phyloP scores from a whole-genome alignment of 2,329 filamentous ascomycete species.

The Neophaeococcomyces aloes region DNA sequence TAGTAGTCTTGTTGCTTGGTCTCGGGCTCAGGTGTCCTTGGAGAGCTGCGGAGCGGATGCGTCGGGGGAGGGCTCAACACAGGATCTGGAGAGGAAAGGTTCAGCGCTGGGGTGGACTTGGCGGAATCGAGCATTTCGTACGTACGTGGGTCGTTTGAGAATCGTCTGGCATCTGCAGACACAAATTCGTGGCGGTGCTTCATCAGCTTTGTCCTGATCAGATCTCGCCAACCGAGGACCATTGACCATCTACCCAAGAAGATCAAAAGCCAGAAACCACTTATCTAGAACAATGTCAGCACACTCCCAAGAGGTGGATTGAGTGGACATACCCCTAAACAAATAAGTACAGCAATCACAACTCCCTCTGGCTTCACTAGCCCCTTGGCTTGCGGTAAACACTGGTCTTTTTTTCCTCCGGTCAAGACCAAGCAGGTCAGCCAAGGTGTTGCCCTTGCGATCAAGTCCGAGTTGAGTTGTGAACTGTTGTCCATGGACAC shows the following conservation, averaged over 20 bases:
- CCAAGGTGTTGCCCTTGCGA: conserved; percentile 54
- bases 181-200: conserved; percentile 65
- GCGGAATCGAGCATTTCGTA: conserved; percentile 62
- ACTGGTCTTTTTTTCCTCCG: conserved; percentile 54
- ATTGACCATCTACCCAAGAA: conserved; percentile 78
- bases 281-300: conserved; percentile 45
- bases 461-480: conserved; percentile 43
- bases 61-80: conserved; percentile 19
- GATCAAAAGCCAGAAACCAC: conserved; percentile 74
- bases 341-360: conserved; percentile 67
- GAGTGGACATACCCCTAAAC: conserved; percentile 57
- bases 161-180: conserved; percentile 65
- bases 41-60: conserved; percentile 20
- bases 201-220: conserved; percentile 43
- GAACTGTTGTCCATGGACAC: conserved; percentile 73
- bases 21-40: conserved; percentile 28
- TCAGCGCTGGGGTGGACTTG: conserved; percentile 18
- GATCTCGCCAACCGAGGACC: conserved; percentile 68
- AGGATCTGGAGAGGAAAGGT: conserved; percentile 17
- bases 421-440: conserved; percentile 55
- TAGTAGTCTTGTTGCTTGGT: conserved; percentile 24
- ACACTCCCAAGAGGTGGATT: conserved; percentile 8
- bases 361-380: conserved; percentile 67
- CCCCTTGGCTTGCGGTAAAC: conserved; percentile 48
- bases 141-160: conserved; percentile 51